These are phyloP conservation scores for Beauveria pseudobassiana DNA, from an alignment of 2,329 filamentous ascomycete genomes.

Conservation along the genomic window DNA sequence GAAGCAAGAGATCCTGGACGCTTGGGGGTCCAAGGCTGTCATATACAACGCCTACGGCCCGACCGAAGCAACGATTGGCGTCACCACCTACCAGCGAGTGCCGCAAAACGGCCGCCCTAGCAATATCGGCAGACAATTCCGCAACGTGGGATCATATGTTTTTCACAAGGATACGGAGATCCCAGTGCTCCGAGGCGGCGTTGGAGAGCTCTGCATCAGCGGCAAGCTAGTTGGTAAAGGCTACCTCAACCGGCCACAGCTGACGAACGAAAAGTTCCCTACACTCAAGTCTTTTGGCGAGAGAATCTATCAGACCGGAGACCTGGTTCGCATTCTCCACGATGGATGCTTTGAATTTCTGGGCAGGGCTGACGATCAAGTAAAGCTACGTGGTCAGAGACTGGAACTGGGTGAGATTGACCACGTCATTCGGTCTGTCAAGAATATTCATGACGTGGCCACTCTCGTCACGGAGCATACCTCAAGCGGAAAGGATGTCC, in stretches of 20 bases:
- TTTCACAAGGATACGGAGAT: conserved; percentile 59
- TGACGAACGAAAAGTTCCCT: conserved; percentile 72
- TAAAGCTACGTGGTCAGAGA: conserved; percentile 83
- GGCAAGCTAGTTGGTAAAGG: conserved; percentile 83
- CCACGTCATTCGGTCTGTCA: conserved; percentile 60
- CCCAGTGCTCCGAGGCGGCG: conserved; percentile 67
- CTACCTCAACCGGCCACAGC: conserved; percentile 72
- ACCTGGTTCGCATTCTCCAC: conserved; percentile 73
- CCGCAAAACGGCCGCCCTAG: conserved; percentile 70
- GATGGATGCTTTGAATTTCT: conserved; percentile 83
- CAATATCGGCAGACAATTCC: conserved; percentile 82
- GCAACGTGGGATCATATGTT: conserved; percentile 80
- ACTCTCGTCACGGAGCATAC: conserved; percentile 67
- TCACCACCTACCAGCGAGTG: conserved; percentile 82
- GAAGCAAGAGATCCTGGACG: conserved; percentile 81
- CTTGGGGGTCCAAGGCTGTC: conserved; percentile 70
- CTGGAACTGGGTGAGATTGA: conserved; percentile 91
- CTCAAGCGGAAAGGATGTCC: conserved; percentile 68
- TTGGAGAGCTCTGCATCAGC: conserved; percentile 84
- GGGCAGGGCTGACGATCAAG: conserved; percentile 82
- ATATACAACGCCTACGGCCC: conserved; percentile 93
- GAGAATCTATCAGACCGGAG: conserved; percentile 78
- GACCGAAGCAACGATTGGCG: conserved; percentile 87
- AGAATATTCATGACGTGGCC: conserved; percentile 57
- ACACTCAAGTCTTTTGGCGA: conserved; percentile 48